Evolutionary conservation across 768 basidiomycete species (phyloP), one percentile per base, ranked within the genome.

Genomic region (Amanita exitialis): DNA sequence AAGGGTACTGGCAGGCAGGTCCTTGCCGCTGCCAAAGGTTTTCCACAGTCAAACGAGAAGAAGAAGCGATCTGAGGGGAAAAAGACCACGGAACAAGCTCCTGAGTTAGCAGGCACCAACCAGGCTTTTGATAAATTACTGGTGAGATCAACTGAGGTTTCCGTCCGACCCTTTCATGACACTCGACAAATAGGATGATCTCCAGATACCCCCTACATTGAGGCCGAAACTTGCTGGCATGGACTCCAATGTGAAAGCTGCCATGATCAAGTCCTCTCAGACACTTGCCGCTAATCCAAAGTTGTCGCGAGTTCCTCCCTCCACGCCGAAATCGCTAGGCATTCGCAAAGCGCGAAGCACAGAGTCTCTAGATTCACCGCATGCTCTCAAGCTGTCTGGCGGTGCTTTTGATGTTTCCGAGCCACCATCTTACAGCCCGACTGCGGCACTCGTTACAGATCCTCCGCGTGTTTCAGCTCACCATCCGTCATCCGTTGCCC

Each of bases 201-300:
- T 94, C 47, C 90, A 94, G 67, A 90, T 94, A 18, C 91, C 91
- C 3, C 68, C 77, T 6, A 79, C 78, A 2, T 69, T 92, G 20
- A 78, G 91, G 6, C 83, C 82, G 1, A 90, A 90, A 65, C 78
- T 94, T 15, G 72, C 73, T 44, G 80, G 79, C 13, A 89, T 95
- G 78, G 89, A 94, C 51, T 69, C 82, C 0, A 80, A 84, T 1
- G 86, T 95, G 45, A 95, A 95, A 62, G 90, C 87, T 4, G 88
- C 87, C 10, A 93, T 95, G 88, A 71, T 95, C 51, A 90, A 88
- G 62, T 90, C 89, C 0, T 90, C 90, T 0, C 80, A 84, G 27
- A 76, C 77, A 23, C 69, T 88, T 63, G 67, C 74, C 16, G 64
- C 70, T 6, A 72, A 66, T 53, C 69, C 69, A 25, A 59, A 63